Conservation (phyloP, 2,329 filamentous ascomycete species). For the Colletotrichum orbiculare region DNA sequence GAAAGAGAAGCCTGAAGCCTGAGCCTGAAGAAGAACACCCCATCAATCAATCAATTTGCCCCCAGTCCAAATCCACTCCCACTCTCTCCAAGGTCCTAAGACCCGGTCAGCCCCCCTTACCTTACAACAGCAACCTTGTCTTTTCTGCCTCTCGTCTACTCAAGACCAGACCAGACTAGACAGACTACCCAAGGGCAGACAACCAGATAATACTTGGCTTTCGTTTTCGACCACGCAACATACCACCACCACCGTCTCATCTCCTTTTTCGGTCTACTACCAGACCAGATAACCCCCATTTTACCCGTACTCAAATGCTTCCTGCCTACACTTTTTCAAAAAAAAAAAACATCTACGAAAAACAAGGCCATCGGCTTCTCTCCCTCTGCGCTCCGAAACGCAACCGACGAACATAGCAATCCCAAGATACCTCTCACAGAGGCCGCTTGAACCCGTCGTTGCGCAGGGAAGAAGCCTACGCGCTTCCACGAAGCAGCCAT, state of each 20-base stretch:
- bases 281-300: constrained; percentile 32
- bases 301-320: constrained; percentile 36
- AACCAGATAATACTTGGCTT: too few species aligned
- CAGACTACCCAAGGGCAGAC: too few species aligned
- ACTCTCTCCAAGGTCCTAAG: background rate
- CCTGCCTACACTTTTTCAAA: constrained; percentile 7
- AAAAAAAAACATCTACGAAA: background rate
- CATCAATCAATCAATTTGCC: too few species aligned
- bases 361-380: constrained; percentile 12
- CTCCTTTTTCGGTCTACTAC: constrained; percentile 4
- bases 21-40: background rate
- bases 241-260: constrained; percentile 26
- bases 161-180: background rate
- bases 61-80: too few species aligned
- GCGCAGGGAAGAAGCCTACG: constrained; percentile 39
- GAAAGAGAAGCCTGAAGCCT: background rate
- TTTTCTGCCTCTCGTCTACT: background rate
- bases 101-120: background rate
- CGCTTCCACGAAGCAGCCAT: constrained; percentile 49
- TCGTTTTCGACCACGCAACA: constrained; percentile 20
- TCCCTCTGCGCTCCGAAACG: constrained; percentile 13
- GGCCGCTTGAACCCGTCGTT: constrained; percentile 7
- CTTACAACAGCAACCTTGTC: constrained; percentile 1
- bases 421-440: too few species aligned
- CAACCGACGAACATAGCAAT: background rate